Conservation (phyloP, 192 early-diverging fungal genomes). For the Cladochytrium replicatum region DNA sequence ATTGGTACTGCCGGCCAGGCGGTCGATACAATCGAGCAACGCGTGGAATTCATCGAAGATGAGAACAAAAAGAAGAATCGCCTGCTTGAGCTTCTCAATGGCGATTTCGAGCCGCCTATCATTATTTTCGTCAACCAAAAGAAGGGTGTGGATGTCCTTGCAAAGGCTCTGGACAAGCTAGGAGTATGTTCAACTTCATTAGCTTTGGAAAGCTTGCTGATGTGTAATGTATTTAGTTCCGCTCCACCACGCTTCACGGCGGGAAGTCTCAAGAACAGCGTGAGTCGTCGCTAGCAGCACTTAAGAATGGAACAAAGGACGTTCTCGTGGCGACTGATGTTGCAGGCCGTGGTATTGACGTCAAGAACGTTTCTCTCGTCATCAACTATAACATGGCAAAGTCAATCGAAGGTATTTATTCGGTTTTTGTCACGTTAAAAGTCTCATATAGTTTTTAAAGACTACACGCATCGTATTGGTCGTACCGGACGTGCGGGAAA, state of each 20-base stretch:
- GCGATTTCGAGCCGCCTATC: constrained; percentile 68
- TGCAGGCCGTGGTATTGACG: constrained; percentile 97
- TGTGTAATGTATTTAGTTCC: constrained; percentile 25
- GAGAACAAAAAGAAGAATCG: constrained; percentile 75
- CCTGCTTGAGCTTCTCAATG: constrained; percentile 65
- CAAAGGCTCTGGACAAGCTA: constrained; percentile 62
- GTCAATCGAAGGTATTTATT: constrained; percentile 70
- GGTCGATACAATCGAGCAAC: constrained; percentile 92
- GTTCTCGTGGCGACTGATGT: constrained; percentile 97
- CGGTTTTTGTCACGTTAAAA: constrained; percentile 13
- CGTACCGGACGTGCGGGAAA: constrained; percentile 97
- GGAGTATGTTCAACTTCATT: constrained; percentile 42
- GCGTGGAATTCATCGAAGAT: constrained; percentile 83
- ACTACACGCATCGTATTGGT: constrained; percentile 97
- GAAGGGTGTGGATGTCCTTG: constrained; percentile 77
- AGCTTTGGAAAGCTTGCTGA: too few species aligned
- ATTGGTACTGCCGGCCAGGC: constrained; percentile 96
- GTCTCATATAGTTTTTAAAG: too few species aligned
- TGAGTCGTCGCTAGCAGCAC: constrained; percentile 69
- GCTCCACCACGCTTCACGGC: constrained; percentile 79
- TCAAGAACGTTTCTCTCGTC: constrained; percentile 93
- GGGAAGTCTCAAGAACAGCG: constrained; percentile 97
- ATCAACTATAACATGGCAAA: constrained; percentile 98
- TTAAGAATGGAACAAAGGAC: constrained; percentile 73
- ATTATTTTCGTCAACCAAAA: constrained; percentile 99